These are phyloP conservation scores for Guyanaporus albipodus DNA, from an alignment of 768 basidiomycete genomes.

Conservation along the genomic window DNA sequence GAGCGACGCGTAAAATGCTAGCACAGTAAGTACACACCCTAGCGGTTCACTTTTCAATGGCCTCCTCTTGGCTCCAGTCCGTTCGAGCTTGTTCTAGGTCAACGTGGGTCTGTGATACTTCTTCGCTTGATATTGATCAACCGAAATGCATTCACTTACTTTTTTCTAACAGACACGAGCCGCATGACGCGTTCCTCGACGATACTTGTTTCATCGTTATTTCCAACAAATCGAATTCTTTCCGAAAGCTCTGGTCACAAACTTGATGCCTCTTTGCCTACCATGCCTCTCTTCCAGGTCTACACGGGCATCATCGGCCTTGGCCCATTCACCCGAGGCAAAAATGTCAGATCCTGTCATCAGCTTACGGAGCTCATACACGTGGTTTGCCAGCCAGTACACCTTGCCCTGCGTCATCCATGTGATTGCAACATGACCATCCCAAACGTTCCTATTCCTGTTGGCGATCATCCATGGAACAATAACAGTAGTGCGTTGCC, in stretches of 20 bases:
- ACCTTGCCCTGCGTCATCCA: not conserved
- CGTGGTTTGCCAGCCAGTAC: not conserved
- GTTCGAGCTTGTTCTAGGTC: not conserved
- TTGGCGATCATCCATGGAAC: slow-evolving; percentile 1
- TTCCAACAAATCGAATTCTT: too few species aligned
- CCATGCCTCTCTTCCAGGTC: not conserved
- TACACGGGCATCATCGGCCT: too few species aligned
- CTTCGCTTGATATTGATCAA: not conserved
- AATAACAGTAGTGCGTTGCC: not conserved
- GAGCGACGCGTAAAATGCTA: too few species aligned
- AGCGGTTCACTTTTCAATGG: not conserved
- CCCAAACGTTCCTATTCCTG: not conserved
- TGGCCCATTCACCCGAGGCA: too few species aligned
- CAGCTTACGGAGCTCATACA: not conserved
- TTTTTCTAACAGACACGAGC: too few species aligned
- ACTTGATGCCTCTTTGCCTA: not conserved
- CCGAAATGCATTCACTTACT: not conserved
- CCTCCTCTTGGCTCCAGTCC: not conserved
- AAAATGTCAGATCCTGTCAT: too few species aligned
- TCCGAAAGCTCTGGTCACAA: not conserved
- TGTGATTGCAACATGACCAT: not conserved
- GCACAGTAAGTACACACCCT: too few species aligned
- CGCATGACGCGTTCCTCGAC: too few species aligned
- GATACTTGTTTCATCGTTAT: too few species aligned
- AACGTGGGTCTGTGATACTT: not conserved